Conservation (phyloP, 2,329 filamentous ascomycete species). For the Alternaria atra region DNA sequence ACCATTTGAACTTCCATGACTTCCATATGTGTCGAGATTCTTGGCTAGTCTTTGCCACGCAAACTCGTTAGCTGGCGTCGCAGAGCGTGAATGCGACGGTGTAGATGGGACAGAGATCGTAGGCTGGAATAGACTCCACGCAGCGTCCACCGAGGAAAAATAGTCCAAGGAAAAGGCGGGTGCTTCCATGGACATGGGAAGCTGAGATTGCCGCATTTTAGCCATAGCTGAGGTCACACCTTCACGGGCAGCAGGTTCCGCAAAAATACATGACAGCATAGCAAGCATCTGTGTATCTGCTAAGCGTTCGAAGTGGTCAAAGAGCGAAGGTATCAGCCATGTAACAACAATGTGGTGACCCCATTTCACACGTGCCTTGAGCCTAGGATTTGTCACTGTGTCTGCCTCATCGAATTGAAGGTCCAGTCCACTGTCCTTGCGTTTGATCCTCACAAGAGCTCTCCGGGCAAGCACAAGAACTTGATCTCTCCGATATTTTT, state of each 20-base stretch:
- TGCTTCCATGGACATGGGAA: constrained; percentile 55
- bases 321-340: constrained; percentile 66
- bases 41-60: constrained; percentile 43
- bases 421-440: constrained; percentile 60
- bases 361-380: constrained; percentile 63
- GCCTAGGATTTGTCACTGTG: constrained; percentile 49
- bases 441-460: constrained; percentile 61
- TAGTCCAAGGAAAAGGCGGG: constrained; percentile 59
- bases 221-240: constrained; percentile 51
- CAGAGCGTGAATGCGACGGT: constrained; percentile 42
- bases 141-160: constrained; percentile 54
- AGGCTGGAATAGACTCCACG: constrained; percentile 55
- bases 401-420: constrained; percentile 57
- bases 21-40: constrained; percentile 55
- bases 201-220: constrained; percentile 45
- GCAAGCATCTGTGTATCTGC: constrained; percentile 73
- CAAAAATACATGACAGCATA: constrained; percentile 69
- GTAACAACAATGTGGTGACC: constrained; percentile 65
- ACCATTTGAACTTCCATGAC: constrained; percentile 61
- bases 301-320: constrained; percentile 66
- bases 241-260: constrained; percentile 57
- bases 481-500: constrained; percentile 64
- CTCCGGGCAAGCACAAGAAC: constrained; percentile 75
- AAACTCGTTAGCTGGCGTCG: constrained; percentile 42
- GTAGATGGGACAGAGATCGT: constrained; percentile 47